These are phyloP conservation scores for Paramyrothecium sp. DNA, from an alignment of 2,329 filamentous ascomycete species.

Conservation along the genomic window DNA sequence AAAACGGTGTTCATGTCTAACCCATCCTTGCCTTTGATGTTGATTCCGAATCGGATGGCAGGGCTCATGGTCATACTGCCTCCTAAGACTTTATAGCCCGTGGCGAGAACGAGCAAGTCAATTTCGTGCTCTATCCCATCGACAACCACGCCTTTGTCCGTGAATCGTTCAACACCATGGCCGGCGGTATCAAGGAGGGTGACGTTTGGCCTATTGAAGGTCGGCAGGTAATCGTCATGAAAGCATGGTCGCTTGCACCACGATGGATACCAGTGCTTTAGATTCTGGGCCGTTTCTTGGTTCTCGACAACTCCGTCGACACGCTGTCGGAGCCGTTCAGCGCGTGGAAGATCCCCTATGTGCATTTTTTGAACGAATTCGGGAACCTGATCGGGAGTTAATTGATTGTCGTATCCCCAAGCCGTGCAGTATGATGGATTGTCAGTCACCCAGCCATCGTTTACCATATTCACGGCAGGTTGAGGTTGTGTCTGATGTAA, in stretches of 20 bases:
- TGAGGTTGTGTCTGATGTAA: conserved; percentile 39
- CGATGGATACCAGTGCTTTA: conserved; percentile 58
- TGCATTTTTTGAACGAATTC: background rate
- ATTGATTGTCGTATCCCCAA: background rate
- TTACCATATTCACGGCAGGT: conserved; percentile 40
- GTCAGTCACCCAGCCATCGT: conserved; percentile 44
- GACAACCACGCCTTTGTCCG: background rate
- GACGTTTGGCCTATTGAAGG: conserved; percentile 59
- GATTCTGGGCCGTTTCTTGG: conserved; percentile 42
- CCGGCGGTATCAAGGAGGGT: conserved; percentile 56
- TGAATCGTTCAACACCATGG: background rate
- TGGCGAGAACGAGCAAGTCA: background rate
- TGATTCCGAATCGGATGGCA: background rate
- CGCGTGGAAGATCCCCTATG: conserved; percentile 32
- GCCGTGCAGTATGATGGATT: conserved; percentile 28
- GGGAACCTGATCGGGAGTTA: background rate
- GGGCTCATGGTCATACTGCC: background rate
- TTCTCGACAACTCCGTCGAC: conserved; percentile 50
- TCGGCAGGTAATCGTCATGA: conserved; percentile 55
- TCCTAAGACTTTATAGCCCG: background rate
- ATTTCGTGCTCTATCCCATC: background rate
- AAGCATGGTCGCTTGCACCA: conserved; percentile 66
- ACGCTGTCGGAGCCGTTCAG: conserved; percentile 42
- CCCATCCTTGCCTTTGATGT: background rate
- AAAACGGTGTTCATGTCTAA: background rate